Base-by-base conservation (phyloP, 345 rosid species). In the Fremontodendron californicum region DNA sequence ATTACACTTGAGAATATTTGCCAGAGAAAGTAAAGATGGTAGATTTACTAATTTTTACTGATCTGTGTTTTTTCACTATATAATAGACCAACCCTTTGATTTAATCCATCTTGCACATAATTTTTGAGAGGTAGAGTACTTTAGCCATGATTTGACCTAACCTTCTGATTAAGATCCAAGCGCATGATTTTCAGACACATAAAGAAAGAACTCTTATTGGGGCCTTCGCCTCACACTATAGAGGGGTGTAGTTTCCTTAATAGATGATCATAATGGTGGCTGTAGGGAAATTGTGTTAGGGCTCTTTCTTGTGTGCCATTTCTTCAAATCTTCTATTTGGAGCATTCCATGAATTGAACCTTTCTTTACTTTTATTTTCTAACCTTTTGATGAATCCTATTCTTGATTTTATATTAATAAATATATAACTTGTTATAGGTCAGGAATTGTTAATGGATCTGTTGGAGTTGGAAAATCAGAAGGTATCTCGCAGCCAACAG, bases 401-500 rank as follows among this genome's bases (percentile, higher is more conserved):
- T 81, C 74, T 3, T 75, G 65, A 63, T 71, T 18, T 62, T 74
- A 55, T 23, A 68, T 43, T 65, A 76, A 52, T 54, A 65, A 49
- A 62, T 82, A 37, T 74, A 55, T 84, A 60, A 72, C 54, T 71
- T 81, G 58, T 62, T 89, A 74, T 78, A 96, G 98, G 87, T 90
- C 83, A 40, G 98, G 94, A 82, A 82, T 86, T 67, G 81, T 80
- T 78, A 87, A 89, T 87, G 96, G 98, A 83, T 70, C 89, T 77
- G 81, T 78, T 77, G 88, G 89, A 70, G 86, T 81, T 81, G 98
- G 94, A 78, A 93, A 92, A 84, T 78, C 88, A 73, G 98, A 92
- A 84, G 85, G 73, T 76, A 74, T 84, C 79, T 81, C 90, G 19
- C 98, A 83, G 76, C 88, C 81, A 78, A 76, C 87, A 64, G 84